phyloP scores from a whole-genome alignment of 2,329 filamentous ascomycete species.

The Xylariaceae sp. region DNA sequence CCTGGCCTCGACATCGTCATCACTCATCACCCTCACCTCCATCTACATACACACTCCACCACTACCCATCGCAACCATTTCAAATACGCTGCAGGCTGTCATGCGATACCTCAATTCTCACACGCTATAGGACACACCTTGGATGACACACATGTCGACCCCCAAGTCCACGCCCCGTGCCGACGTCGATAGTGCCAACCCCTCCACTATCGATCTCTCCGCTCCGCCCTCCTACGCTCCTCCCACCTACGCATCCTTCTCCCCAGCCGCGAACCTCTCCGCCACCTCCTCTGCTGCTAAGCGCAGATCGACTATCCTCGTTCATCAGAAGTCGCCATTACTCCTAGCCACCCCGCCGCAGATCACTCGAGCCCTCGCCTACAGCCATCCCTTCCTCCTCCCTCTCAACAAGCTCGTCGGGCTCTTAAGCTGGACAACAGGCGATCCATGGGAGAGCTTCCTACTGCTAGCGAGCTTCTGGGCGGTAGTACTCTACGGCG shows the following conservation, averaged over 20 bases:
- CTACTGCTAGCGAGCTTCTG: conserved; percentile 82
- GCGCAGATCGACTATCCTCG: conserved; percentile 85
- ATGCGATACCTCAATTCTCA: conserved; percentile 10
- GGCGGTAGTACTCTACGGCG: conserved; percentile 82
- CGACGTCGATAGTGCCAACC: conserved; percentile 35
- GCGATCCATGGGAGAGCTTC: conserved; percentile 96
- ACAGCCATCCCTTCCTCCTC: conserved; percentile 90
- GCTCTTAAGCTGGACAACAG: conserved; percentile 88
- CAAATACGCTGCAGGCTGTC: conserved; percentile 11
- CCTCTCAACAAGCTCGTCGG: conserved; percentile 84
- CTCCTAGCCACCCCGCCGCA: conserved; percentile 91
- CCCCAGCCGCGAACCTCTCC: conserved; percentile 69
- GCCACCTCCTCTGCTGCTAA: conserved; percentile 61
- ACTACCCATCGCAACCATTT: background rate
- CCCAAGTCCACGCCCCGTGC: conserved; percentile 40
- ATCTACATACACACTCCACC: background rate
- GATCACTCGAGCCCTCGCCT: conserved; percentile 88
- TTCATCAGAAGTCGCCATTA: conserved; percentile 94
- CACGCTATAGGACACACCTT: conserved; percentile 43
- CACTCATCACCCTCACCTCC: background rate
- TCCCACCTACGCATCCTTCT: conserved; percentile 86
- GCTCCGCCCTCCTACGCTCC: conserved; percentile 41
- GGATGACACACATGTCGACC: conserved; percentile 53
- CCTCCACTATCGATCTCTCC: conserved; percentile 19
- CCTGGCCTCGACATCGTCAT: background rate